These are phyloP conservation scores for Gypsophila paniculata DNA, from an alignment of 179 eudicot genomes.

Conservation along the genomic window DNA sequence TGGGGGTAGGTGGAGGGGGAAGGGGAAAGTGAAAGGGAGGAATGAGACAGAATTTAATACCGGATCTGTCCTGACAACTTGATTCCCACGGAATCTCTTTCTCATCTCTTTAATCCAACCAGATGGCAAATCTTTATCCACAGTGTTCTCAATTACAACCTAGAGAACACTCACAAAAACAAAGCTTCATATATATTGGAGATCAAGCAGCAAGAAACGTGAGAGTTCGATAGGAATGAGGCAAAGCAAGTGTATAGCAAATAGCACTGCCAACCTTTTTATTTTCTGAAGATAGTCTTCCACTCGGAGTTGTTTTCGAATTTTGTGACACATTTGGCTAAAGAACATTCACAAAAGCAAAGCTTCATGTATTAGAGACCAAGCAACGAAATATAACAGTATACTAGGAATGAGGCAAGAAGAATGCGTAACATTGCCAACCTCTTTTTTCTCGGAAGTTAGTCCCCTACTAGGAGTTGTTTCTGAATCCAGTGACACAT, in stretches of 20 bases:
- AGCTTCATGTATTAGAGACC: conserved; percentile 19
- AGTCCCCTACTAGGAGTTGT: not conserved
- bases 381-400: conserved; percentile 7
- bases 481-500: not conserved
- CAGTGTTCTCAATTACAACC: conserved; percentile 42
- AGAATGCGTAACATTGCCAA: not conserved
- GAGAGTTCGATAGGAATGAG: conserved; percentile 8
- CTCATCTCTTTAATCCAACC: conserved; percentile 82
- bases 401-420: not conserved
- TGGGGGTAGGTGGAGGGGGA: not conserved
- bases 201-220: conserved; percentile 10
- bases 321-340: not conserved
- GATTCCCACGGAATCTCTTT: conserved; percentile 27
- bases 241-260: not conserved
- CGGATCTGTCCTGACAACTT: conserved; percentile 45
- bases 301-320: not conserved
- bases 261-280: not conserved
- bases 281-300: not conserved
- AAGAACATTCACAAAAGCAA: not conserved
- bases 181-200: conserved; percentile 19
- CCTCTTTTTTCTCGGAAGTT: not conserved
- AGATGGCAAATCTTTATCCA: conserved; percentile 57
- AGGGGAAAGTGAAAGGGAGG: too few species aligned
- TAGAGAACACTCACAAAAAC: conserved; percentile 27
- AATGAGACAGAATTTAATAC: conserved; percentile 32